Base-by-base conservation (phyloP, 768 basidiomycete species). In the Naganishia friedmannii region DNA sequence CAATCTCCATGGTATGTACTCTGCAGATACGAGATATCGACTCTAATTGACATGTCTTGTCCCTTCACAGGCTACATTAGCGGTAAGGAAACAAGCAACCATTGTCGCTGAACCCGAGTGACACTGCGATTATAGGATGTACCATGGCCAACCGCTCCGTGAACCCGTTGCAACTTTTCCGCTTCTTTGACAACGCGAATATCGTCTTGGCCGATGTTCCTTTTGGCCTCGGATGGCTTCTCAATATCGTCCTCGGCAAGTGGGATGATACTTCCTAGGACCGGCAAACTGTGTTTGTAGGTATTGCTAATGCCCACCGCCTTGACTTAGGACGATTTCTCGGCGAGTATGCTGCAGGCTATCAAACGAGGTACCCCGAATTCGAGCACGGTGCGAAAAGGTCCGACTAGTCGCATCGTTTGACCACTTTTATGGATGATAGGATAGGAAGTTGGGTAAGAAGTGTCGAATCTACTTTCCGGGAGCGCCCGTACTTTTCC, bases 1-100 rank as follows among this genome's bases (percentile, higher is more conserved):
- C 58, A 69, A 69, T 34, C 65, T 69, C 42, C 65, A 69, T 51
- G 68, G 57, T 69, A 34, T 46, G 45, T 63, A 0, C 17, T 21
- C 10, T 57, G 53, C 13, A 5, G 15, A 32, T 1, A 37, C 12
- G 34, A 4, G 12, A 23, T 3, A 34, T 17, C 31, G 15, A 21
- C 23, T 23, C 10, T 31, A 28, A 8, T 19, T 34, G 29, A 42
- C 42, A 42, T 23, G 57, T 17, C n/a, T 39, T 21, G 6, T 28
- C n/a, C 23, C n/a, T 58, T 10, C n/a, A 6, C 23, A 58, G 57
- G 57, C 31, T 58, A 58, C 28, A 12, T 58, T 21, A 37, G 34
- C 57, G 57, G 57, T 58, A 39, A 23, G 57, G 2, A 19, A 1
- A 15, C 54, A 55, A 12, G n/a, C 34, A 58, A 32, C n/a, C 23